Evolutionary conservation across 805 yeast species (phyloP).

Genomic region (Spathaspora boniae): DNA sequence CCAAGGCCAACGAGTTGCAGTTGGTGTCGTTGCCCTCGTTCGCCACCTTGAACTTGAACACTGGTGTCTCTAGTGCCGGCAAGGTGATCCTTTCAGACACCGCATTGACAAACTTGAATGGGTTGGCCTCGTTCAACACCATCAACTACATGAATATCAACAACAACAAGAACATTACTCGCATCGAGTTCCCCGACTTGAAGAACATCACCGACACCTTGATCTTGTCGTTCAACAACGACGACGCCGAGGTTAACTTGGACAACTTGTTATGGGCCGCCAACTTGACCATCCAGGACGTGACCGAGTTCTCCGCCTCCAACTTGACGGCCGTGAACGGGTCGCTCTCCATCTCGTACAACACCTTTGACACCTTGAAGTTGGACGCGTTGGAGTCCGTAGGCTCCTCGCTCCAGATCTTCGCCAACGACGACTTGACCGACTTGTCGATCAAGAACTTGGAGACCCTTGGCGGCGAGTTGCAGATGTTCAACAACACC

Average conservation of each 20-base stretch:
- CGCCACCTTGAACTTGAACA: slow-evolving; percentile 33
- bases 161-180: slow-evolving; percentile 42
- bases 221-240: slow-evolving; percentile 40
- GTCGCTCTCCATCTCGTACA: slow-evolving; percentile 36
- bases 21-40: slow-evolving; percentile 42
- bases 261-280: slow-evolving; percentile 39
- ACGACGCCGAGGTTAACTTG: slow-evolving; percentile 29
- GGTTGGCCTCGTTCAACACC: slow-evolving; percentile 28
- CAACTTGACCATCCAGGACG: slow-evolving; percentile 43
- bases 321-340: slow-evolving; percentile 40
- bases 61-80: slow-evolving; percentile 31
- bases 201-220: slow-evolving; percentile 31
- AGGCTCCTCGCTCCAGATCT: slow-evolving; percentile 39
- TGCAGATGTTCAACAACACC: slow-evolving; percentile 39
- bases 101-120: slow-evolving; percentile 34
- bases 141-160: slow-evolving; percentile 36
- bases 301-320: slow-evolving; percentile 24
- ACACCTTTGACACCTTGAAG: slow-evolving; percentile 30
- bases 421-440: slow-evolving; percentile 41
- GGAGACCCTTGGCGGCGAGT: slow-evolving; percentile 38
- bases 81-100: slow-evolving; percentile 39
- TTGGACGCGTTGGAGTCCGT: slow-evolving; percentile 29
- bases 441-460: slow-evolving; percentile 26
- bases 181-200: slow-evolving; percentile 30
- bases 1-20: slow-evolving; percentile 26